These are phyloP conservation scores for Russula lepida DNA, from an alignment of 768 basidiomycete species.

Conservation along the genomic window DNA sequence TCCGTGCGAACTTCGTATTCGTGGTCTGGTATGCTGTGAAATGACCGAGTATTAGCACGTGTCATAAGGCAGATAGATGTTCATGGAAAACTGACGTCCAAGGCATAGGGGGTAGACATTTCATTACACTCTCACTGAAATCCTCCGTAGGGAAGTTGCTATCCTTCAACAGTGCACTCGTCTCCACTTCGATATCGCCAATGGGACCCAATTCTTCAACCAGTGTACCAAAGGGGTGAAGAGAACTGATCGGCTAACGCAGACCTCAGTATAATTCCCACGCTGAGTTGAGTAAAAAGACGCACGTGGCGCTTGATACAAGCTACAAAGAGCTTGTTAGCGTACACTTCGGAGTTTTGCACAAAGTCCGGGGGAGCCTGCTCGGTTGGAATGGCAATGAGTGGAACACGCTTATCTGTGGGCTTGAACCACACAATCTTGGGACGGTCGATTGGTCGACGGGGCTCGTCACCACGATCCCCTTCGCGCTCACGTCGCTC, in stretches of 20 bases:
- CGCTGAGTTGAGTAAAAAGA: conserved; percentile 18
- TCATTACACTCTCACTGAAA: conserved; percentile 89
- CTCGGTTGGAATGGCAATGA: conserved; percentile 98
- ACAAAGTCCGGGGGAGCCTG: conserved; percentile 96
- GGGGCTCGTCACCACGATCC: conserved; percentile 77
- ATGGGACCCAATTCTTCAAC: conserved; percentile 98
- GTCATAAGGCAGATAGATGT: neutral
- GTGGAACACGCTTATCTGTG: conserved; percentile 95
- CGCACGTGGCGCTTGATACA: conserved; percentile 97
- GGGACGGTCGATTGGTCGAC: conserved; percentile 79
- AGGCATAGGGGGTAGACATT: conserved; percentile 92
- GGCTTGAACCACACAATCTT: conserved; percentile 99
- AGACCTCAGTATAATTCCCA: conserved; percentile 21
- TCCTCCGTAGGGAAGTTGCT: conserved; percentile 99
- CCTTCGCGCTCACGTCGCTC: conserved; percentile 97
- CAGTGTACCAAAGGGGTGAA: conserved; percentile 97
- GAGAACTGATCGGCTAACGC: conserved; percentile 77
- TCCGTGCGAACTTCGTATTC: conserved; percentile 87
- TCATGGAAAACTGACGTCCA: conserved; percentile 62
- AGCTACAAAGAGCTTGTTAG: conserved; percentile 88
- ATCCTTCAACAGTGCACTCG: conserved; percentile 93
- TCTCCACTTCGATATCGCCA: conserved; percentile 97
- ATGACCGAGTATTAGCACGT: conserved; percentile 16
- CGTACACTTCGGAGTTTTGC: conserved; percentile 86
- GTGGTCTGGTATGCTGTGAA: conserved; percentile 69